Conservation (phyloP, 371 early-diverging fungal genomes). For the Mucor circinelloides region DNA sequence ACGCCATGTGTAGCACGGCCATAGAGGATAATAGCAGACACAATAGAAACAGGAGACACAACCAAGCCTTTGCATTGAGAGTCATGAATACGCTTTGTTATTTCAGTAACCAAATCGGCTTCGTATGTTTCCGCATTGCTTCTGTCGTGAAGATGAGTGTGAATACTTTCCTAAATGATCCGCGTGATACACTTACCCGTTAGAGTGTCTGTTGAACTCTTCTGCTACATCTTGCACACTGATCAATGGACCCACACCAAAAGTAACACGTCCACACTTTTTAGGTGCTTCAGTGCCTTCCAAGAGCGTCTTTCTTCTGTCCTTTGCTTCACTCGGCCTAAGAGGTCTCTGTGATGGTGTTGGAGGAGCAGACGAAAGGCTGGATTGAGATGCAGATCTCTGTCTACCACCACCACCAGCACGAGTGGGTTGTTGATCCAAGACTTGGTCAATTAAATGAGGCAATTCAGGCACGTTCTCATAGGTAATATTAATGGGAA, state of each 20-base stretch:
- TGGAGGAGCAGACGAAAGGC: background rate
- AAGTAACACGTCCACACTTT: conserved; percentile 38
- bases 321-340: conserved; percentile 50
- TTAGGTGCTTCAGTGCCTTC: conserved; percentile 25
- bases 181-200: conserved; percentile 11
- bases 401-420: conserved; percentile 6
- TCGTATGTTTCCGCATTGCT: conserved; percentile 20
- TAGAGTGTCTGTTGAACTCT: conserved; percentile 17
- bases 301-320: conserved; percentile 32
- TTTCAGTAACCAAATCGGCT: conserved; percentile 25
- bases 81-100: conserved; percentile 39
- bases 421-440: conserved; percentile 41
- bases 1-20: conserved; percentile 54
- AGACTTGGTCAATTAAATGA: conserved; percentile 41
- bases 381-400: conserved; percentile 8
- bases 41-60: conserved; percentile 43
- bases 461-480: conserved; percentile 51
- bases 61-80: conserved; percentile 43
- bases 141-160: background rate
- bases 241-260: conserved; percentile 48
- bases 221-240: conserved; percentile 48
- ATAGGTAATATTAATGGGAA: conserved; percentile 54
- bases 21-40: conserved; percentile 45
- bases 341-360: conserved; percentile 9
- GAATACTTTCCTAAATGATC: background rate